Percentiles rank a stretch among this genome's conserved stretches.
These are phyloP conservation scores for Aegilops sharonensis DNA, from an alignment of 176 grass and related monocot genomes.

Conservation along the genomic window DNA sequence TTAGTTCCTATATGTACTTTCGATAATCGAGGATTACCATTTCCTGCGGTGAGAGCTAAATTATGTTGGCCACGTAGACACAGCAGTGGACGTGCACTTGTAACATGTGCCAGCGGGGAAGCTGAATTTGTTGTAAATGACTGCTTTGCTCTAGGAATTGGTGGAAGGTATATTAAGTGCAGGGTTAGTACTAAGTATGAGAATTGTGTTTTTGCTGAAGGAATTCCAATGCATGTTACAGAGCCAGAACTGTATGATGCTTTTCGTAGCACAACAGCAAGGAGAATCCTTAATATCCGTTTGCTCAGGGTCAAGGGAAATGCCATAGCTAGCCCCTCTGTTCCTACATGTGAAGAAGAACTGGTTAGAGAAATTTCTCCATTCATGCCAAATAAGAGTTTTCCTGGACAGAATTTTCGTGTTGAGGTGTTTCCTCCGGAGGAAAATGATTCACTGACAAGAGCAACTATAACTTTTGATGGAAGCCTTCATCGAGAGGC, in stretches of 20 bases:
- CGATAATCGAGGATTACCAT: conserved; percentile 48
- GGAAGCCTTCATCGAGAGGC: conserved; percentile 83
- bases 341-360: conserved; percentile 54
- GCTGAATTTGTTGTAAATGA: conserved; percentile 66
- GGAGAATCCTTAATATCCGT: conserved; percentile 63
- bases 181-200: conserved; percentile 59
- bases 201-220: conserved; percentile 69
- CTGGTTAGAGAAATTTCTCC: conserved; percentile 62
- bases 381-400: conserved; percentile 81
- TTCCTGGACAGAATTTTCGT: conserved; percentile 63
- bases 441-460: conserved; percentile 56
- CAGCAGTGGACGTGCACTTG: conserved; percentile 61
- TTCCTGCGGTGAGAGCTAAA: conserved; percentile 80
- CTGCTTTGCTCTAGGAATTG: conserved; percentile 57
- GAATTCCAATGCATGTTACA: conserved; percentile 59
- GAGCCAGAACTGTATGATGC: conserved; percentile 73
- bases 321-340: conserved; percentile 14
- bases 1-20: conserved; percentile 43
- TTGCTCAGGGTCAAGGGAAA: conserved; percentile 57
- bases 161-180: conserved; percentile 67
- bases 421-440: conserved; percentile 67
- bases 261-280: conserved; percentile 42
- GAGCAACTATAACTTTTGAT: conserved; percentile 78
- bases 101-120: conserved; percentile 60
- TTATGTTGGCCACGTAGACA: conserved; percentile 68